Percentiles rank a stretch among this genome's conserved stretches.
phyloP scores from a whole-genome alignment of 345 rosid species.

The Rhodamnia argentea region DNA sequence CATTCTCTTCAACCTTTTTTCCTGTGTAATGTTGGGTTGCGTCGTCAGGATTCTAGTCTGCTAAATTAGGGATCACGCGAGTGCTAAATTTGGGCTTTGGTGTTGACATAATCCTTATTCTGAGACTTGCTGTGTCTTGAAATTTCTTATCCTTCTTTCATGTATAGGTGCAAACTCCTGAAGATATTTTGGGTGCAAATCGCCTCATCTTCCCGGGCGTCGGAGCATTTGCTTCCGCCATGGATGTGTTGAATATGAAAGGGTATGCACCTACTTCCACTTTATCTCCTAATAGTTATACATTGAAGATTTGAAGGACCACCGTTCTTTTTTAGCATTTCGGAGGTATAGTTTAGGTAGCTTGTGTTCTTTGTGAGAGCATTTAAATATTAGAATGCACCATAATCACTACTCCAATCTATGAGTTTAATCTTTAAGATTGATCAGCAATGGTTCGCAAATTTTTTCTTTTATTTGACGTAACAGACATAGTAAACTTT shows the following conservation, averaged over 20 bases:
- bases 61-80: neutral
- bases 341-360: neutral
- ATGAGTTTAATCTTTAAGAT: neutral
- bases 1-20: neutral
- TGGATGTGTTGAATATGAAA: constrained; percentile 71
- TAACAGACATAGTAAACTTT: neutral
- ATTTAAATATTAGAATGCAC: neutral
- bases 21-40: neutral
- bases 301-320: neutral
- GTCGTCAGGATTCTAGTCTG: neutral
- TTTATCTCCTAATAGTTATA: neutral
- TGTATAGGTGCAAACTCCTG: constrained; percentile 66
- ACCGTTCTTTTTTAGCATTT: neutral
- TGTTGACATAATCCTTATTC: neutral
- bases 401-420: neutral
- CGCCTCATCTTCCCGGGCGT: constrained; percentile 89
- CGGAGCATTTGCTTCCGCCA: constrained; percentile 90
- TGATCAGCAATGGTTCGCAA: neutral
- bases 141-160: neutral
- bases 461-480: neutral
- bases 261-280: constrained; percentile 33
- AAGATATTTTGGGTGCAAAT: constrained; percentile 63
- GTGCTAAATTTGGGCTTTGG: neutral
- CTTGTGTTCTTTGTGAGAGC: neutral
- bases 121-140: neutral